Conservation (phyloP, 2,329 filamentous ascomycete species). For the Rhinocladiella similis region DNA sequence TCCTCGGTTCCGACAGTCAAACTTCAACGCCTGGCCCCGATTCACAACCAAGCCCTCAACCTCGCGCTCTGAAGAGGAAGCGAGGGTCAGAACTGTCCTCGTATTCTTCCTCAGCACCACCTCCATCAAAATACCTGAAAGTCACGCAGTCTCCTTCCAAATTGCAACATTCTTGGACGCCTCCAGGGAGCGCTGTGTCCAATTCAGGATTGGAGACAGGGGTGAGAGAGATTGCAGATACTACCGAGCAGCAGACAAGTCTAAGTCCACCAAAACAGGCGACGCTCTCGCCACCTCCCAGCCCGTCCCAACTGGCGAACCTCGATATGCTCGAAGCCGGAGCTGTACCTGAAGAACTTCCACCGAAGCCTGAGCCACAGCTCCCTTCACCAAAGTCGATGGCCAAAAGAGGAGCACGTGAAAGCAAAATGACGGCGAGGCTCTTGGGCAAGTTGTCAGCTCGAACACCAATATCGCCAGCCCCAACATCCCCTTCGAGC, state of each 20-base stretch:
- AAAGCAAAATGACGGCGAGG: slow-evolving; percentile 18
- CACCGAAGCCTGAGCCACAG: background rate
- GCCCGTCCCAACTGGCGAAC: slow-evolving; percentile 8
- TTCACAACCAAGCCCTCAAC: background rate
- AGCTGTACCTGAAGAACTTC: too few relatives aligned
- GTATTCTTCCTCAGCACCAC: slow-evolving; percentile 10
- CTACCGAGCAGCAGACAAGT: background rate
- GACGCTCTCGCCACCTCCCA: slow-evolving; percentile 26
- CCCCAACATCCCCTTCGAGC: slow-evolving; percentile 27
- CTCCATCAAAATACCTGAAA: slow-evolving; percentile 18
- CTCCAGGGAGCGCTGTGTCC: slow-evolving; percentile 22
- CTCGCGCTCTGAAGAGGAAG: slow-evolving; percentile 25
- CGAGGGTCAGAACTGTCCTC: slow-evolving; percentile 17
- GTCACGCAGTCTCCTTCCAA: slow-evolving; percentile 28
- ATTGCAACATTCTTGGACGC: slow-evolving; percentile 31
- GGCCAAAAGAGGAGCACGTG: background rate
- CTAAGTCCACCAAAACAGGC: background rate
- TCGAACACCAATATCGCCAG: slow-evolving; percentile 17
- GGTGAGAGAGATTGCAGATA: background rate
- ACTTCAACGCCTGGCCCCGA: slow-evolving; percentile 15
- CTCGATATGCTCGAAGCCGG: background rate
- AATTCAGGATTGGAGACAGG: slow-evolving; percentile 4
- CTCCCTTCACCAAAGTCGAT: slow-evolving; percentile 2
- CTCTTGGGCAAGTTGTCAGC: slow-evolving; percentile 16
- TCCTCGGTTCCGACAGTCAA: slow-evolving; percentile 16